These are phyloP conservation scores for Sugiyamaella neomexicana DNA, from an alignment of 1,139 yeast genomes.

Conservation along the genomic window DNA sequence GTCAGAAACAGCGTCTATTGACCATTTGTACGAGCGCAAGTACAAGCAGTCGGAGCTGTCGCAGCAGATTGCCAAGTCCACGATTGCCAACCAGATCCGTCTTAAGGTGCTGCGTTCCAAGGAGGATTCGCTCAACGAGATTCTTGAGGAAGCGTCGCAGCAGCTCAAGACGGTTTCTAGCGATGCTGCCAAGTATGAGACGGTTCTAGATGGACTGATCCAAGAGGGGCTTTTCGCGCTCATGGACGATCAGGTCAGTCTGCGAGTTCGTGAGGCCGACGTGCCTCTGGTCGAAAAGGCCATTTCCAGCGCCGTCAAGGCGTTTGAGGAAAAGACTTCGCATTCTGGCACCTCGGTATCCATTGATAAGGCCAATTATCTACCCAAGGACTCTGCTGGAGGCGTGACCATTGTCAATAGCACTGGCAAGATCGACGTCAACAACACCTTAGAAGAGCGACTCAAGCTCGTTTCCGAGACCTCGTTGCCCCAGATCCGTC, in stretches of 20 bases:
- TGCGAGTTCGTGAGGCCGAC: constrained; percentile 73
- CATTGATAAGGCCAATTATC: constrained; percentile 50
- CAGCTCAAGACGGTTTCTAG: constrained; percentile 56
- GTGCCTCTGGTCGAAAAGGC: constrained; percentile 63
- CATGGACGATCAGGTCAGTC: constrained; percentile 64
- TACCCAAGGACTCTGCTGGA: constrained; percentile 61
- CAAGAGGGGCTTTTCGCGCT: constrained; percentile 79
- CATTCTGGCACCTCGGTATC: constrained; percentile 25
- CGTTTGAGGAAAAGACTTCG: constrained; percentile 53
- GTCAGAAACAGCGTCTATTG: constrained; percentile 86
- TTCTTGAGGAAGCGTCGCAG: constrained; percentile 67
- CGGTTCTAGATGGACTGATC: constrained; percentile 71
- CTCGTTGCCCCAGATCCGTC: constrained; percentile 89
- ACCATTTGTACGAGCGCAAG: constrained; percentile 74
- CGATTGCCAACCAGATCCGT: constrained; percentile 92
- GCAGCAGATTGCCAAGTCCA: constrained; percentile 93
- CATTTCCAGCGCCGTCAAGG: constrained; percentile 59
- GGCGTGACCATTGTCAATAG: constrained; percentile 76
- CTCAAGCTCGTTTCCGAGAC: constrained; percentile 76
- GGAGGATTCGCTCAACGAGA: constrained; percentile 73
- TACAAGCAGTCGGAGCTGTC: constrained; percentile 88
- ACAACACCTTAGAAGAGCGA: constrained; percentile 94
- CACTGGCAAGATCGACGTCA: constrained; percentile 80
- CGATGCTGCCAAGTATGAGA: constrained; percentile 60
- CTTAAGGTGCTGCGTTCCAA: constrained; percentile 85